Evolutionary conservation across 495 filamentous ascomycete genomes (phyloP), one percentile per base, ranked within the genome.

Genomic region (Paragyromitra xinjiangensis): DNA sequence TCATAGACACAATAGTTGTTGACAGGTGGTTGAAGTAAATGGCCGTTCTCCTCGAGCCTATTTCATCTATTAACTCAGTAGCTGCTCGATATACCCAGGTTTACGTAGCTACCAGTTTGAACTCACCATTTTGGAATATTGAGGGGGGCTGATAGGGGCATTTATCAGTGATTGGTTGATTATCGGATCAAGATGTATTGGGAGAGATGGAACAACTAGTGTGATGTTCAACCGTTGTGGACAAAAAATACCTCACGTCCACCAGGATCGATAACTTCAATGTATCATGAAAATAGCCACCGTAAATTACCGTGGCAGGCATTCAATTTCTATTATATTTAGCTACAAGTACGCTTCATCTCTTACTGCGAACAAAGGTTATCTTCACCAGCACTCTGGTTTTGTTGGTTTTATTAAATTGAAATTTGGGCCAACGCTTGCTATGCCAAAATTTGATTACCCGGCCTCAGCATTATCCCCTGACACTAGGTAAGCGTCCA

Each of bases 1-100:
- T 97, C 91, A 85, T 97, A 95, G 74, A 99, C 93, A 85, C 94
- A 97, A 84, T 94, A 96, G 84, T 98, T 99, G 84, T 98, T 98
- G 81, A 99, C 91, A 2, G 95, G 95, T 1, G 95, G 95, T 84
- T 97, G 91, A 69, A 99, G 89, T 62, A 98, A 90, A 81, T 98
- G 94, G 3, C 92, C 91, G 83, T 98, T 98, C 81, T 92, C 89
- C 82, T 94, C 90, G 51, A 99, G 91, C 95, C 95, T 99, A 78
- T 48, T 63, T 69, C 56, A 40, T 56, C 63, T 74, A 67, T 78
- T 29, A 82, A 67, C 72, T 69, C 48, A 12, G 50, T 71, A 34
- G 29, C 29, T 34, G 29, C 29, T 34, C 3, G 29, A 34, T 34
- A 34, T 34, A 34, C 29, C 29, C 29, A 39, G 4, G 16, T 53